A percentile compares a stretch with the other conserved stretches of the same genome.
Evolutionary conservation across 2,329 filamentous ascomycete species (phyloP).

Genomic region (Daldinia sp.): DNA sequence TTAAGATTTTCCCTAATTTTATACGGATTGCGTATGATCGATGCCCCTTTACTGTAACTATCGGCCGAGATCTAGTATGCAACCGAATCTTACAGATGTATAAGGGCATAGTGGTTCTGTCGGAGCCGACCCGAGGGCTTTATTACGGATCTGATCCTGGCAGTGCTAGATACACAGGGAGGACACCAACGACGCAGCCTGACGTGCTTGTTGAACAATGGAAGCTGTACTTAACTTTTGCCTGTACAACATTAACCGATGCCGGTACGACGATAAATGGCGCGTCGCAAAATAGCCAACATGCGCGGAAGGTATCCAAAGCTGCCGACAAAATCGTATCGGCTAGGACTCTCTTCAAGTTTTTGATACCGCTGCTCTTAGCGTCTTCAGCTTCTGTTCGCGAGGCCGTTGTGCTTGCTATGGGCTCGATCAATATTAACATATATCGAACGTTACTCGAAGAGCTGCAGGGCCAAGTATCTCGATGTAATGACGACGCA

Average conservation of each 20-base stretch:
- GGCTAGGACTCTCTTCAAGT: constrained; percentile 89
- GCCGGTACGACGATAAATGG: constrained; percentile 74
- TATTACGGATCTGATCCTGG: constrained; percentile 72
- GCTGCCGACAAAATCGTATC: constrained; percentile 84
- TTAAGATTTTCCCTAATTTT: constrained; percentile 96
- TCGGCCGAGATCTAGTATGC: constrained; percentile 92
- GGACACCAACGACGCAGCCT: constrained; percentile 77
- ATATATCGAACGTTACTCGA: constrained; percentile 93
- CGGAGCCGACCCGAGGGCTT: constrained; percentile 76
- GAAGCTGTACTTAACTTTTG: constrained; percentile 97
- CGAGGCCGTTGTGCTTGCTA: constrained; percentile 88
- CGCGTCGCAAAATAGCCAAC: constrained; percentile 71
- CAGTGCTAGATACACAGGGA: constrained; percentile 63
- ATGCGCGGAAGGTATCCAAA: constrained; percentile 84
- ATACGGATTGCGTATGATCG: constrained; percentile 90
- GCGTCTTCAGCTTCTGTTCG: constrained; percentile 84
- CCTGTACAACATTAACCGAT: constrained; percentile 93
- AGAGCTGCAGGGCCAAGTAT: constrained; percentile 87
- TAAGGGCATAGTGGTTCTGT: constrained; percentile 80
- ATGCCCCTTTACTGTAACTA: constrained; percentile 89
- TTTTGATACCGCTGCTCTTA: constrained; percentile 87
- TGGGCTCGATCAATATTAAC: constrained; percentile 95
- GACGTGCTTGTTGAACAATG: constrained; percentile 95
- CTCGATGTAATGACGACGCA: constrained; percentile 88
- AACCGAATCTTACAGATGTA: constrained; percentile 95